phyloP scores from a whole-genome alignment of 2,329 filamentous ascomycete genomes.

The Epichloe festucae region DNA sequence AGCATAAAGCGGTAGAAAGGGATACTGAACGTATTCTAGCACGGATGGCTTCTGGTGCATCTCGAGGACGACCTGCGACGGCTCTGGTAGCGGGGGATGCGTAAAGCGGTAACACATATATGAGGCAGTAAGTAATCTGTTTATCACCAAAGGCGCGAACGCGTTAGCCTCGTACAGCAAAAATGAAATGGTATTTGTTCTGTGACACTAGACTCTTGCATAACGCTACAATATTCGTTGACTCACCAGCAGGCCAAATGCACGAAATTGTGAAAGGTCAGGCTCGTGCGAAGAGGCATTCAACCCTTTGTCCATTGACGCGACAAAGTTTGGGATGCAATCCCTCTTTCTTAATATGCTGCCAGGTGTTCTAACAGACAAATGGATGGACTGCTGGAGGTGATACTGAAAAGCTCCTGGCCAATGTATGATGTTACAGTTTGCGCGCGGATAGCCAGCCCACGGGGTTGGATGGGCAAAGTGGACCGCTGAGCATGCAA shows the following conservation, averaged over 20 bases:
- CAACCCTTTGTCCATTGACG: background rate
- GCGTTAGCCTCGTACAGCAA: background rate
- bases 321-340: background rate
- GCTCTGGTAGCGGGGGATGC: slow-evolving; percentile 67
- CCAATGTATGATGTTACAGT: background rate
- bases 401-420: too few relatives aligned
- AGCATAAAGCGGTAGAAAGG: slow-evolving; percentile 58
- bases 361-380: too few relatives aligned
- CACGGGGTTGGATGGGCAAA: background rate
- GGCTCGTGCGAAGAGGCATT: background rate
- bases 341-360: background rate
- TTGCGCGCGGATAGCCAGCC: background rate
- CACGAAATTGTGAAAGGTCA: slow-evolving; percentile 11
- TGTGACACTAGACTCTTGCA: background rate
- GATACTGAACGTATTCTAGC: slow-evolving; percentile 73
- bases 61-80: slow-evolving; percentile 64
- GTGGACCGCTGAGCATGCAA: background rate
- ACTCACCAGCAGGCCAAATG: slow-evolving; percentile 19
- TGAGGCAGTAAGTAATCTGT: slow-evolving; percentile 62
- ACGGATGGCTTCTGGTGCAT: slow-evolving; percentile 80
- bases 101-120: slow-evolving; percentile 90
- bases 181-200: background rate
- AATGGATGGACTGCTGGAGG: too few relatives aligned
- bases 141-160: background rate
- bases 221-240: background rate